Evolutionary conservation across 306 rosid genomes (phyloP), one percentile per base, ranked within the genome.

Genomic region (Trichosanthes truncata): DNA sequence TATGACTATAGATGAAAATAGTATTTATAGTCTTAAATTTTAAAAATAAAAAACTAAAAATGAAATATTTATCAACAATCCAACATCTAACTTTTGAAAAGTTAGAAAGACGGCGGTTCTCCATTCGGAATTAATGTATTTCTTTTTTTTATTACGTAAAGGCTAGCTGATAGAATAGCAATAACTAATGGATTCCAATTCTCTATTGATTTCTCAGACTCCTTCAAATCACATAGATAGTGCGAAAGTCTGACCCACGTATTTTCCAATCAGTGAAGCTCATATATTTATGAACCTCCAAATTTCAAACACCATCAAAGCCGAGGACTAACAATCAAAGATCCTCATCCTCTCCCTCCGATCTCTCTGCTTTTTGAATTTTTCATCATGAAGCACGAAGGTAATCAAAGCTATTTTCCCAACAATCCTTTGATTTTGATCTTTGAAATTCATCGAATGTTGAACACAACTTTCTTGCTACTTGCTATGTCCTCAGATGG

Each of bases 401-500:
- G 88, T 85, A 80, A 76, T 51, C 78, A 49, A 43, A 14, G 2
- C 72, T 33, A 31, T 15, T 20, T 38, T 14, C 23, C 41, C 66
- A 52, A 20, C 55, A 25, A 62, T 57, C 23, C 20, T 18, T 53
- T 61, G 11, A 51, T 74, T 74, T 26, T 29, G 7, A 21, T 81
- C 38, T 56, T 62, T 77, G 43, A 35, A 53, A 33, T 49, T 46
- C 55, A 3, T 31, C 1, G 0, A 43, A 13, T n/a, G n/a, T n/a
- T 10, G 12, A 11, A 29, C 0, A 35, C 7, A 9, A 43, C 31
- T 51, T 25, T 74, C 38, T 5, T 74, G 15, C 26, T 67, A 17
- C 1, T 26, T 61, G n/a, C 18, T 77, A 4, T 73, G 6, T 73
- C 23, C 61, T 15, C 77, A 91, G 96, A 83, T 76, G 87, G 83